Evolutionary conservation across 225 moss, liverwort and hornwort species (phyloP).

Genomic region (Physcomitrium patens): DNA sequence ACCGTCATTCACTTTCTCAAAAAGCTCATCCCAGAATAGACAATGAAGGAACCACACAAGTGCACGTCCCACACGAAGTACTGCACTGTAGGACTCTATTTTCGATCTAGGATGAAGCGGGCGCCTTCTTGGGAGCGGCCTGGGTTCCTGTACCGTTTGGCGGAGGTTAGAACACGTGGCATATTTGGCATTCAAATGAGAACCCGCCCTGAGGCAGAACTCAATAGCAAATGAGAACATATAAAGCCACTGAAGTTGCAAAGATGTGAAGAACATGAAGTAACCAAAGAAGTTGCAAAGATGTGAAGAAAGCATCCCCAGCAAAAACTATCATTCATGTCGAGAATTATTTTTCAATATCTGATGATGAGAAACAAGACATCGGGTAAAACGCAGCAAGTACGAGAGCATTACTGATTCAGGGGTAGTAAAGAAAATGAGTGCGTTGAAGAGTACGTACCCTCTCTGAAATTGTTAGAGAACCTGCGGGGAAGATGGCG

Average conservation of each 20-base stretch:
- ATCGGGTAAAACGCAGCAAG: no score
- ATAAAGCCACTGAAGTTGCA: no score
- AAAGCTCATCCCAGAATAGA: constrained; percentile 19
- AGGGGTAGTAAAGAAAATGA: not conserved
- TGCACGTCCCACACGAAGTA: constrained; percentile 6
- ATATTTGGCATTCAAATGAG: not conserved
- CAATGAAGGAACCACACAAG: constrained; percentile 1
- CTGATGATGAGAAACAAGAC: no score
- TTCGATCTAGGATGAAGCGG: constrained; percentile 35
- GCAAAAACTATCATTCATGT: no score
- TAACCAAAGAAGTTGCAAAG: no score
- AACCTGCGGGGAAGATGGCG: constrained; percentile 79
- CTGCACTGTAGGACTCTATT: constrained; percentile 15
- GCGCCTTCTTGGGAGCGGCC: constrained; percentile 44
- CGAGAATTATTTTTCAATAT: no score
- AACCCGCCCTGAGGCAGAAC: not conserved
- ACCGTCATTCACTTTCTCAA: constrained; percentile 31
- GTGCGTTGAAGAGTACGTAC: constrained; percentile 25
- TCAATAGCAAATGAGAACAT: not conserved
- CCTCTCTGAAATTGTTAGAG: constrained; percentile 79
- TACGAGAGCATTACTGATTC: not conserved
- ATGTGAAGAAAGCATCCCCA: no score
- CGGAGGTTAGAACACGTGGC: not conserved
- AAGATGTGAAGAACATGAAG: no score
- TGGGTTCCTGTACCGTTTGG: constrained; percentile 38